These are phyloP conservation scores for Aurantiochytrium sp. DNA, from an alignment of 108 stramenopile species.

Conservation along the genomic window DNA sequence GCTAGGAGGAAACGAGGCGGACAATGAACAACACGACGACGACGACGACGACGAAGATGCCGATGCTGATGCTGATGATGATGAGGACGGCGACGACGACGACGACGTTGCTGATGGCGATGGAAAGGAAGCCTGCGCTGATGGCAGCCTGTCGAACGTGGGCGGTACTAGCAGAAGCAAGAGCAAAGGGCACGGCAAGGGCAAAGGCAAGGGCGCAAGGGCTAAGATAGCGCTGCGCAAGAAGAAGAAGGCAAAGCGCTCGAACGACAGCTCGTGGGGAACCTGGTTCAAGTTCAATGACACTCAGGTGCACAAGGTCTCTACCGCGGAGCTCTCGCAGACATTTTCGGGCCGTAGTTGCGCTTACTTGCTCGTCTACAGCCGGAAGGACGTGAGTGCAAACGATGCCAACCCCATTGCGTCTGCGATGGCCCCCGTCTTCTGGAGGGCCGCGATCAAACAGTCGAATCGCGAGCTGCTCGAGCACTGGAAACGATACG, in stretches of 20 bases:
- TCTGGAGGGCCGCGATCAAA: neutral
- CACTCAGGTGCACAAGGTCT: neutral
- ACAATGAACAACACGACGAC: too few relatives aligned
- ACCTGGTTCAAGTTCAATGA: neutral
- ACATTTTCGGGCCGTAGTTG: conserved; percentile 10
- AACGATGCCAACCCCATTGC: neutral
- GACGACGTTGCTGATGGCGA: too few relatives aligned
- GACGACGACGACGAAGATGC: neutral
- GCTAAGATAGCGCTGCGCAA: too few relatives aligned
- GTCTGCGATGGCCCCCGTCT: neutral
- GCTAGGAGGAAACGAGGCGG: too few relatives aligned
- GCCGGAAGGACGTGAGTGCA: neutral
- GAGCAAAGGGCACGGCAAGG: too few relatives aligned
- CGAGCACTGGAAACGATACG: neutral
- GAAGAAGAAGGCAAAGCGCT: neutral
- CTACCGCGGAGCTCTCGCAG: neutral
- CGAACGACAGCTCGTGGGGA: neutral
- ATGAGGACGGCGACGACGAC: neutral
- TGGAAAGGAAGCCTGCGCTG: too few relatives aligned
- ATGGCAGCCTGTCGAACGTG: too few relatives aligned
- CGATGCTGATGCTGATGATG: neutral
- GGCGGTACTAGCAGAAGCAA: too few relatives aligned
- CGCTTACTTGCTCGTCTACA: neutral
- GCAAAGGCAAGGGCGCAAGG: too few relatives aligned
- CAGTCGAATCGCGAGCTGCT: neutral